These are phyloP conservation scores for Acacia crassicarpa DNA, from an alignment of 306 rosid species.

Conservation along the genomic window DNA sequence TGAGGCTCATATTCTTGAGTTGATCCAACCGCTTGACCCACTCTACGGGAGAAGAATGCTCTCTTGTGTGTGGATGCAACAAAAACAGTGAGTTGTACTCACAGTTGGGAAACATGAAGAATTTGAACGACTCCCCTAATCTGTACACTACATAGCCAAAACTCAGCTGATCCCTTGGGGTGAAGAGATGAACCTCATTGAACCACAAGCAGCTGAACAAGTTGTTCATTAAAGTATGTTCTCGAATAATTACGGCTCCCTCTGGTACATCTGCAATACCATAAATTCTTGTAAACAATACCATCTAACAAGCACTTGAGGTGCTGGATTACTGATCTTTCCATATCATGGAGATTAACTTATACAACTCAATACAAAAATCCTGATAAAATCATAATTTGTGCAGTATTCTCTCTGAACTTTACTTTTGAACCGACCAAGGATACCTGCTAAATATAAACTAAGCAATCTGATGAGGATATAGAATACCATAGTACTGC, in stretches of 20 bases:
- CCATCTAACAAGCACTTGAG: constrained; percentile 12
- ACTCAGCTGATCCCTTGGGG: constrained; percentile 98
- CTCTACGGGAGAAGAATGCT: constrained; percentile 96
- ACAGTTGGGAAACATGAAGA: constrained; percentile 93
- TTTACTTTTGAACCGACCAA: neutral
- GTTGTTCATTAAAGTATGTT: constrained; percentile 72
- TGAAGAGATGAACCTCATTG: constrained; percentile 94
- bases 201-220: constrained; percentile 99
- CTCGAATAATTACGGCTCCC: constrained; percentile 87
- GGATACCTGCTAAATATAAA: neutral
- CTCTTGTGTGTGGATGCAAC: constrained; percentile 96
- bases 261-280: constrained; percentile 90
- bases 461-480: neutral
- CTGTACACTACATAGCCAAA: constrained; percentile 92
- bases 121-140: constrained; percentile 59
- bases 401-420: neutral
- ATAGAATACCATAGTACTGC: neutral
- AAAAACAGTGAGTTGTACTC: constrained; percentile 92
- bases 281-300: constrained; percentile 24
- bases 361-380: neutral
- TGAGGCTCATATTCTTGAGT: constrained; percentile 62
- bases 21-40: constrained; percentile 85
- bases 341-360: neutral
- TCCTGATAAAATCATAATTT: neutral
- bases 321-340: neutral